Conservation (phyloP, 2,329 filamentous ascomycete genomes). For the Helicocarpus griseus region DNA sequence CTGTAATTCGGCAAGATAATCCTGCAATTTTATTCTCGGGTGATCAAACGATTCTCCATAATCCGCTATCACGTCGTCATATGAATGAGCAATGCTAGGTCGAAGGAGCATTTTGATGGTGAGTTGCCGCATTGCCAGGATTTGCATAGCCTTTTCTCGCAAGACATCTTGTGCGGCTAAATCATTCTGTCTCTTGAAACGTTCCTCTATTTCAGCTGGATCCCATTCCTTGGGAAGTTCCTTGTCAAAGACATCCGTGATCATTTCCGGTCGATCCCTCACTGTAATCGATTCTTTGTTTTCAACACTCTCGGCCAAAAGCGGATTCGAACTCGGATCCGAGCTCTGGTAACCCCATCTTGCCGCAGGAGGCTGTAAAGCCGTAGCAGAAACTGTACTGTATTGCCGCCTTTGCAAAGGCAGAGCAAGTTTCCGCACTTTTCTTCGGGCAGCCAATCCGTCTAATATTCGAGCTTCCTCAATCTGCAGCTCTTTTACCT, state of each 20-base stretch:
- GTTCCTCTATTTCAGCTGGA: neutral
- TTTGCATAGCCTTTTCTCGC: conserved; percentile 29
- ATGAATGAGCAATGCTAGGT: conserved; percentile 30
- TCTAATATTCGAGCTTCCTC: conserved; percentile 29
- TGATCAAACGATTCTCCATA: conserved; percentile 21
- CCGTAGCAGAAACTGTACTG: conserved; percentile 15
- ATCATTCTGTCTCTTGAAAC: neutral
- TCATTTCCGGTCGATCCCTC: neutral
- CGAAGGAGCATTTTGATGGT: conserved; percentile 30
- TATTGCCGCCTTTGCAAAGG: conserved; percentile 18
- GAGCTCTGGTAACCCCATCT: neutral
- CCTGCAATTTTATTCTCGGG: conserved; percentile 21
- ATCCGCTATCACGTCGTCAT: conserved; percentile 24
- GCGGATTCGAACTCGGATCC: neutral
- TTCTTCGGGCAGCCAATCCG: conserved; percentile 20
- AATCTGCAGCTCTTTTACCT: conserved; percentile 29
- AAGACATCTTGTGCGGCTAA: conserved; percentile 15
- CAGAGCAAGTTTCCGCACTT: conserved; percentile 12
- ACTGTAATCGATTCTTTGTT: conserved; percentile 5
- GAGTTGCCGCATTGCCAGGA: conserved; percentile 30
- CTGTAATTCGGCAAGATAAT: conserved; percentile 27
- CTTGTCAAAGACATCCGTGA: conserved; percentile 6
- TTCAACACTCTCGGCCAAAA: conserved; percentile 4
- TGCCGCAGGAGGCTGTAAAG: conserved; percentile 6
- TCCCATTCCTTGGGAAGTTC: neutral